Evolutionary conservation across 2,329 filamentous ascomycete species (phyloP).

Genomic region (Diplodia mutila): DNA sequence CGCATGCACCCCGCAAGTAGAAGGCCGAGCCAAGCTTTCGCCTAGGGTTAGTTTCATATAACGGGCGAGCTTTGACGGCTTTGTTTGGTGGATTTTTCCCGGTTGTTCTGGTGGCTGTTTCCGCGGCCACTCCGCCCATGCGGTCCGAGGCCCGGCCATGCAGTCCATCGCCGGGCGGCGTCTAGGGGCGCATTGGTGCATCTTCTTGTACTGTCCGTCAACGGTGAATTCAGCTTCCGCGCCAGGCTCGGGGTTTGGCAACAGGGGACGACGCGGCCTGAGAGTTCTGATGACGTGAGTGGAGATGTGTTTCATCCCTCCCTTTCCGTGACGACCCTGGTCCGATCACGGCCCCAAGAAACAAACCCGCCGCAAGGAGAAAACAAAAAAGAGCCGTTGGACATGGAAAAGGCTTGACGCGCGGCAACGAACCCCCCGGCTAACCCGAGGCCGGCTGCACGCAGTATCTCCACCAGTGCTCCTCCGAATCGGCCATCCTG

Average conservation of each 20-base stretch:
- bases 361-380: background rate
- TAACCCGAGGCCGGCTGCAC: background rate
- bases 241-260: background rate
- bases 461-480: constrained; percentile 24
- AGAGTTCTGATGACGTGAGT: background rate
- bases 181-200: background rate
- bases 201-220: too few relatives aligned
- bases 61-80: background rate
- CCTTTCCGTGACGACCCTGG: background rate
- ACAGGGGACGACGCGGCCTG: constrained; percentile 4
- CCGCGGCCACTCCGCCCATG: background rate
- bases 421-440: background rate
- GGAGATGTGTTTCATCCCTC: constrained; percentile 8
- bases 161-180: background rate
- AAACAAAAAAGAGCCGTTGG: background rate
- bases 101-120: background rate
- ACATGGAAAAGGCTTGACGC: background rate
- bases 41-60: constrained; percentile 18
- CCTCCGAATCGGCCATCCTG: background rate
- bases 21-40: constrained; percentile 14
- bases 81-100: constrained; percentile 17
- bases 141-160: background rate
- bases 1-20: constrained; percentile 3
- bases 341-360: constrained; percentile 8
- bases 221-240: background rate